Evolutionary conservation across 2,329 filamentous ascomycete genomes (phyloP).

Genomic region (Ceratocystis smalleyi): DNA sequence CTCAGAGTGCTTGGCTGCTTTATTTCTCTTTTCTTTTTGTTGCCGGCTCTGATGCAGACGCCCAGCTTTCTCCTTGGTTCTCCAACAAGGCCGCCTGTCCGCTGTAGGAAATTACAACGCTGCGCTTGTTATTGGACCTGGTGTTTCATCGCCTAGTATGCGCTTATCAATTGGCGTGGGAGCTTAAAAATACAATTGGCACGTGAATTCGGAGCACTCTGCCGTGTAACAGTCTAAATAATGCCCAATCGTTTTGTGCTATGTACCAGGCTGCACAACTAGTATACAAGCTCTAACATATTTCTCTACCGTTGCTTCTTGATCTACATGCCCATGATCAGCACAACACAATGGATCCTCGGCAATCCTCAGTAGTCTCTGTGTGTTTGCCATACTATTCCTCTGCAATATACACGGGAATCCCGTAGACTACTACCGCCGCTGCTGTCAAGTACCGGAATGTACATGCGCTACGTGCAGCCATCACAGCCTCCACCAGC

Average conservation of each 20-base stretch:
- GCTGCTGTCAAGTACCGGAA: constrained; percentile 87
- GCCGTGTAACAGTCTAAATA: background rate
- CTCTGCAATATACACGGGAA: constrained; percentile 62
- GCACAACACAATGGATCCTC: background rate
- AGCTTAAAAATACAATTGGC: background rate
- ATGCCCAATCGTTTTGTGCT: too few relatives aligned
- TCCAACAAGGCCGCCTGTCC: background rate
- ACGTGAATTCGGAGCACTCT: background rate
- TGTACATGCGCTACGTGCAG: constrained; percentile 62
- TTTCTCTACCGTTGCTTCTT: background rate
- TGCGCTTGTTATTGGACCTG: background rate
- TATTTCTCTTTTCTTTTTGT: background rate
- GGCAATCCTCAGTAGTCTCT: background rate
- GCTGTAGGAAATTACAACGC: background rate
- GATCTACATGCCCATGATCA: background rate
- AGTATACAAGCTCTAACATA: background rate
- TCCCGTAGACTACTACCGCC: constrained; percentile 84
- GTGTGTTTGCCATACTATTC: background rate
- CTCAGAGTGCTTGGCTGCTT: too few relatives aligned
- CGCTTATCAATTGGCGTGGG: background rate
- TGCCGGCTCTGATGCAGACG: too few relatives aligned
- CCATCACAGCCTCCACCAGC: constrained; percentile 67
- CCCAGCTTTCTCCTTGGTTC: background rate
- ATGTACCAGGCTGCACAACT: too few relatives aligned
- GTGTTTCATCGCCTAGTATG: background rate